phyloP scores from a whole-genome alignment of 257 asterid genomes.

The Petunia axillaris region DNA sequence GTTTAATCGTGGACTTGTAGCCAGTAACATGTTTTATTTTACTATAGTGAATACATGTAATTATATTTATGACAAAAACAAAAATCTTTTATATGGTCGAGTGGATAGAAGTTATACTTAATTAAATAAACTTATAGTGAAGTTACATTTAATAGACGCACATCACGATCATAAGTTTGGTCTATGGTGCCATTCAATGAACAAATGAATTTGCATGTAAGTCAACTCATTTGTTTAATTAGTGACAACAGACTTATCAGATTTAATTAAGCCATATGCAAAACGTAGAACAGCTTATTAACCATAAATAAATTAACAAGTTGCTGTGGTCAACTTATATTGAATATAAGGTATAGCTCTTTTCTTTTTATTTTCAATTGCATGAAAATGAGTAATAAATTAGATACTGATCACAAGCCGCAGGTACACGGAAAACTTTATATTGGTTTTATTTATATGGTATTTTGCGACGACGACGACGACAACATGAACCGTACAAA shows the following conservation, averaged over 20 bases:
- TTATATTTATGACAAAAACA: no score
- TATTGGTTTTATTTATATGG: no score
- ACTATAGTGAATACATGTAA: no score
- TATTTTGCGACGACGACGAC: no score
- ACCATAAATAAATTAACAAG: not conserved
- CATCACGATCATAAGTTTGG: slow-evolving; percentile 1
- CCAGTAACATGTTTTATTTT: no score
- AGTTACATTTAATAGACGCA: not conserved
- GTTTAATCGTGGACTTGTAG: no score
- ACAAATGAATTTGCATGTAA: not conserved
- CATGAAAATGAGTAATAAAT: not conserved
- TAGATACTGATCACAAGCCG: no score
- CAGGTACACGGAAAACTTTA: no score
- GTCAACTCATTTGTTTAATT: not conserved
- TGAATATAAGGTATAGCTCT: not conserved
- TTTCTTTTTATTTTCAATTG: not conserved
- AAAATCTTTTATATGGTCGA: no score
- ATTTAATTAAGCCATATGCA: not conserved
- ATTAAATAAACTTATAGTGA: not conserved
- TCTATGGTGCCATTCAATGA: not conserved
- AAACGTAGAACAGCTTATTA: not conserved
- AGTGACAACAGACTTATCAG: not conserved
- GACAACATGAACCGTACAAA: no score
- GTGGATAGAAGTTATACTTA: not conserved
- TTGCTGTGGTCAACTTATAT: not conserved